Percentiles rank a stretch among this genome's conserved stretches.
These are phyloP conservation scores for Dendrocalamus latiflorus DNA, from an alignment of 202 grass and related monocot genomes.

Conservation along the genomic window DNA sequence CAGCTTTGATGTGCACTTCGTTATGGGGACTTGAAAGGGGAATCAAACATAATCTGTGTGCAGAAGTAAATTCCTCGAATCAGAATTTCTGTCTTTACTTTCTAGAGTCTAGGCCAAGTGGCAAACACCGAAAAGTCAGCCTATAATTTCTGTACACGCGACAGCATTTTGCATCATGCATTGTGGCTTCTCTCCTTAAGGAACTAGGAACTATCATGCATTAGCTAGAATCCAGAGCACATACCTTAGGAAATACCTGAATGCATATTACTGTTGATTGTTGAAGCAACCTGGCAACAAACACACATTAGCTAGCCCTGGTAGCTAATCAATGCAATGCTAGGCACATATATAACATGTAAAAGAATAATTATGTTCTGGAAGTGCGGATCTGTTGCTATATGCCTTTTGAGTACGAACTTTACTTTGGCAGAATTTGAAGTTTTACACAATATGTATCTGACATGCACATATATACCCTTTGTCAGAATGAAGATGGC, in stretches of 20 bases:
- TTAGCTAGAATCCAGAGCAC: not conserved
- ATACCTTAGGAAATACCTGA: not conserved
- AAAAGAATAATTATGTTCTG: not conserved
- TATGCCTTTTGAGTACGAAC: not conserved
- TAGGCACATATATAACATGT: not conserved
- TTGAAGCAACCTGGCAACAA: not conserved
- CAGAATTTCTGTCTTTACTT: constrained; percentile 3
- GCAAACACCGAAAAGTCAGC: constrained; percentile 6
- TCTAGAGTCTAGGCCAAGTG: not conserved
- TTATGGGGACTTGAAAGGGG: not conserved
- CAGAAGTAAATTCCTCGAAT: constrained; percentile 17
- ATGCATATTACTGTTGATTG: not conserved
- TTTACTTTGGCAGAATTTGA: not conserved
- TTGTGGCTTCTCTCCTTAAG: not conserved
- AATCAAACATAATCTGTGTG: not conserved
- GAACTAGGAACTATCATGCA: not conserved
- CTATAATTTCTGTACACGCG: constrained; percentile 17
- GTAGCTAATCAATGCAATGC: not conserved
- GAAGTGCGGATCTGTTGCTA: not conserved
- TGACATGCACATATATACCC: not conserved
- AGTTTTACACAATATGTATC: not conserved
- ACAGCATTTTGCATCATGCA: not conserved
- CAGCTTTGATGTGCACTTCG: constrained; percentile 14
- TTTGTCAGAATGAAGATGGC: not conserved
- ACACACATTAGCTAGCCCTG: not conserved